These are phyloP conservation scores for Hura crepitans DNA, from an alignment of 441 rosid species.

Conservation along the genomic window DNA sequence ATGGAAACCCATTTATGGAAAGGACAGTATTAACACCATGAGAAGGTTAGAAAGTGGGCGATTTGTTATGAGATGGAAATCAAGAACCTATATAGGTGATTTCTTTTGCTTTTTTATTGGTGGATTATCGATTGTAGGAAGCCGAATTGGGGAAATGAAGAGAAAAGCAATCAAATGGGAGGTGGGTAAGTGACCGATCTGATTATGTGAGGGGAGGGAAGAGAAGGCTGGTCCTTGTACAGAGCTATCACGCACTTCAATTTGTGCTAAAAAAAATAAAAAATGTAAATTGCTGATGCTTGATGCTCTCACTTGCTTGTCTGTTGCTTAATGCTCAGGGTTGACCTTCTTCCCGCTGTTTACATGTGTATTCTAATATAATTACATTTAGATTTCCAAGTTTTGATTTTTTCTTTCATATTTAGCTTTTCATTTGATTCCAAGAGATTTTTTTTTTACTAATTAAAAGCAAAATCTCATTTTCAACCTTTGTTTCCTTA, in stretches of 20 bases:
- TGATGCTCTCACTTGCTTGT: too few relatives aligned
- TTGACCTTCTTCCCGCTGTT: too few relatives aligned
- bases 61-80: background rate
- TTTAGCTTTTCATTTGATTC: too few relatives aligned
- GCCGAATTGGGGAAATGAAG: background rate
- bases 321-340: too few relatives aligned
- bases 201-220: background rate
- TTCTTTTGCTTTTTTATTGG: background rate
- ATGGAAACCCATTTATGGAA: conserved; percentile 27
- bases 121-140: background rate
- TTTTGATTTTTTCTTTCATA: too few relatives aligned
- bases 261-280: too few relatives aligned
- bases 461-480: background rate
- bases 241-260: background rate
- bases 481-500: too few relatives aligned
- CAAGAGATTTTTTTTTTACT: too few relatives aligned
- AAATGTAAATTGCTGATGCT: too few relatives aligned
- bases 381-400: too few relatives aligned
- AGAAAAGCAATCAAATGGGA: background rate
- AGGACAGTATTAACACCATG: background rate
- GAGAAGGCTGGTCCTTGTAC: background rate
- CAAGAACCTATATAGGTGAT: background rate
- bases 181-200: background rate
- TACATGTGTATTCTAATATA: too few relatives aligned
- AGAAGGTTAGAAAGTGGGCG: background rate